Evolutionary conservation across 805 yeast genomes (phyloP), one percentile per base, ranked within the genome.

Genomic region (Metschnikowia kunwiensis): DNA sequence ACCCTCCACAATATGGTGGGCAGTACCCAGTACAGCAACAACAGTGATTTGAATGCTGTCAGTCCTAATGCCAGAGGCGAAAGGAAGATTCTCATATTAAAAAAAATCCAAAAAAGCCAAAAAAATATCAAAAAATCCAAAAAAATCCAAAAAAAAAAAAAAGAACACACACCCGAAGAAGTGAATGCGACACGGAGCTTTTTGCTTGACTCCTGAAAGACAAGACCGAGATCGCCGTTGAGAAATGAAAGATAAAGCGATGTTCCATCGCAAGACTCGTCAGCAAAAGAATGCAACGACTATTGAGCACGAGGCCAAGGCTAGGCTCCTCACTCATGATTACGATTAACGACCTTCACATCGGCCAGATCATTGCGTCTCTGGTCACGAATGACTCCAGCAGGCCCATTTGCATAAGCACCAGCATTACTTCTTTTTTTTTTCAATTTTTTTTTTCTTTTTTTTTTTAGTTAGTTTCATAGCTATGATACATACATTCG

Each of bases 1-100:
- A 55, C 40, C 51, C 55, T 7, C 51, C 56, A n/a, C 60, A 48
- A 25, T 45, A 30, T 26, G 45, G 46, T 13, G 60, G 53, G 3
- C 47, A 43, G 20, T 48, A 46, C 32, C 55, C 58, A 21, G 48
- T 40, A 18, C 60, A 46, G 29, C 57, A 49, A 33, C 55, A 46
- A 16, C 55, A 50, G 26, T 54, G 40, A 30, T n/a, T 2, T 13
- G 4, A 10, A 3, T 18, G 26, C 30, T 20, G 33, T n/a, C 18
- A 19, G 16, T 12, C 17, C 16, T 11, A 7, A 7, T 5, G n/a
- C n/a, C 14, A 16, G 10, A 24, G 26, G 13, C 26, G 13, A 12
- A n/a, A 24, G 17, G 3, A 12, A 4, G 26, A n/a, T 16, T 5
- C 23, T 12, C n/a, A 17, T 16, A n/a, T 14, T 14, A 10, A 24